phyloP scores from a whole-genome alignment of 139 green algal genomes.

The Pycnococcus provasolii region DNA sequence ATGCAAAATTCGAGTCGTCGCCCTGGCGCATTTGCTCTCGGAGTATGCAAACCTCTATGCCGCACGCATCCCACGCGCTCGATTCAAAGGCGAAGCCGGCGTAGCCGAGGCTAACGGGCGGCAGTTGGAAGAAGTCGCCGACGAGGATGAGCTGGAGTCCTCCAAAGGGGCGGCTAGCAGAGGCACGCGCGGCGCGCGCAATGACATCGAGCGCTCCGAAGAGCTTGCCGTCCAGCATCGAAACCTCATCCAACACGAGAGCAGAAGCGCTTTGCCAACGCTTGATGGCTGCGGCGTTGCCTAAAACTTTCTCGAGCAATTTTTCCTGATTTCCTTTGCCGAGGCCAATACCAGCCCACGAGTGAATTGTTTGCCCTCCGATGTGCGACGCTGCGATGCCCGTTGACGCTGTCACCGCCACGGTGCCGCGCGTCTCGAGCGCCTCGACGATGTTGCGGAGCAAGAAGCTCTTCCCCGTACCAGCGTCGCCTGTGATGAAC shows the following conservation, averaged over 20 bases:
- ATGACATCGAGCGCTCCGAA: constrained; percentile 13
- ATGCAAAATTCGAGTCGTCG: too few species aligned
- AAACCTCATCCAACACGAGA: constrained; percentile 32
- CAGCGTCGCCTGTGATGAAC: constrained; percentile 41
- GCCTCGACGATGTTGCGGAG: constrained; percentile 39
- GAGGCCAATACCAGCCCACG: constrained; percentile 43
- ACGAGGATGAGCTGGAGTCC: constrained; percentile 10
- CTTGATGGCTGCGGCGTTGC: not conserved
- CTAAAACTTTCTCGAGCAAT: constrained; percentile 3
- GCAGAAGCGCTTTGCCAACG: constrained; percentile 12
- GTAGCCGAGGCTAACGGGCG: too few species aligned
- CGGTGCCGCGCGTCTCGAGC: not conserved
- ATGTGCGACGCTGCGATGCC: constrained; percentile 33
- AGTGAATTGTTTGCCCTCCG: constrained; percentile 28
- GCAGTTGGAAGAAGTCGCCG: constrained; percentile 22
- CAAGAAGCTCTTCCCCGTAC: constrained; percentile 54
- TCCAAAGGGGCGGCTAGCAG: not conserved
- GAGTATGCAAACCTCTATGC: too few species aligned
- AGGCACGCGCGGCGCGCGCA: not conserved
- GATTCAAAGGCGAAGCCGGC: too few species aligned
- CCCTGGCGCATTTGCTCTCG: too few species aligned
- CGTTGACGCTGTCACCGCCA: constrained; percentile 33
- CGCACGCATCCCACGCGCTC: too few species aligned
- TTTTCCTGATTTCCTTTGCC: constrained; percentile 16
- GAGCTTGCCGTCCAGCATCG: constrained; percentile 27